A percentile compares a stretch with the other conserved stretches of the same genome.
phyloP scores from a whole-genome alignment of 2,329 filamentous ascomycete species.

The Endoconidiophora polonica region DNA sequence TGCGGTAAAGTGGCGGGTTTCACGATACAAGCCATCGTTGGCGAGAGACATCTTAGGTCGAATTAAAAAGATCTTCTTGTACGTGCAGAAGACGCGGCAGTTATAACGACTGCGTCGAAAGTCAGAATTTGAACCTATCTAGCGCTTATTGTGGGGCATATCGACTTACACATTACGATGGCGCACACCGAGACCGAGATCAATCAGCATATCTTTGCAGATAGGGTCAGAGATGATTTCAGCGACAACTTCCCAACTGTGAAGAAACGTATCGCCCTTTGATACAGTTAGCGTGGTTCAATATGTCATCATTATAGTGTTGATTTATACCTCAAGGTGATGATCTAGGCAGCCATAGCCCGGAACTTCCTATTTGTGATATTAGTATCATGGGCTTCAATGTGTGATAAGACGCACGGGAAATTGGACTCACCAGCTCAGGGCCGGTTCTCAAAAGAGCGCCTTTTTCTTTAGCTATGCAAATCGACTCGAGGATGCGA shows the following conservation, averaged over 20 bases:
- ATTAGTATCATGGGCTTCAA: constrained; percentile 3
- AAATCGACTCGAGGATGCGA: constrained; percentile 47
- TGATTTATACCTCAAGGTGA: constrained; percentile 16
- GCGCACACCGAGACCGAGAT: constrained; percentile 19
- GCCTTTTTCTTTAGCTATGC: constrained; percentile 39
- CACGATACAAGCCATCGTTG: constrained; percentile 24
- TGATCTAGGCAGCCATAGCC: constrained; percentile 22
- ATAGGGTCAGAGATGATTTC: constrained; percentile 20
- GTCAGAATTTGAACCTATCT: background rate
- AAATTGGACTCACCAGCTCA: constrained; percentile 18
- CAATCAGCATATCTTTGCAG: constrained; percentile 20
- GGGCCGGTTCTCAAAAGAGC: constrained; percentile 46
- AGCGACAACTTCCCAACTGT: constrained; percentile 20
- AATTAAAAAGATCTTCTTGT: constrained; percentile 16
- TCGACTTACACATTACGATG: constrained; percentile 10
- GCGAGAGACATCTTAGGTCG: constrained; percentile 20
- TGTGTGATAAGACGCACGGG: background rate
- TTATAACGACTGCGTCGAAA: constrained; percentile 23
- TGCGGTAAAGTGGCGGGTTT: constrained; percentile 25
- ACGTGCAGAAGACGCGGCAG: constrained; percentile 21
- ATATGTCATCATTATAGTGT: background rate
- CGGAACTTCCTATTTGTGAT: constrained; percentile 19
- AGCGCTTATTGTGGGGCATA: background rate
- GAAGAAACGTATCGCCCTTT: constrained; percentile 19
- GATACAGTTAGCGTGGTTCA: background rate